Base-by-base conservation (phyloP, 164 flowering plant genomes). In the Annona cherimola region DNA sequence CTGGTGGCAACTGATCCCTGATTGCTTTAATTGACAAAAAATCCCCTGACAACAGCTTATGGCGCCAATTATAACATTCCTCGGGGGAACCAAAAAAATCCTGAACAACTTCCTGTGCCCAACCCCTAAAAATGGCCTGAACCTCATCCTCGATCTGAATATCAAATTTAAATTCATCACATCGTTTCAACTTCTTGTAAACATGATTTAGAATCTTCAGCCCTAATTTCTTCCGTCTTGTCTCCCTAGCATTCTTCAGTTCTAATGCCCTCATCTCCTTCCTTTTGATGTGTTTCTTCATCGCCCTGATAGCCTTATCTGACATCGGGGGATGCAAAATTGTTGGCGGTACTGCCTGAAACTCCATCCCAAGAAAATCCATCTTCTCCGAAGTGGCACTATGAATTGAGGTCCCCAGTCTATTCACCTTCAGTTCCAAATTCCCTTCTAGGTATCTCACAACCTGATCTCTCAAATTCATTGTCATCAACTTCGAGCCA, bases 331-430 rank as follows among this genome's bases (percentile, higher is more conserved):
- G 94, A 73, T 78, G 86, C 82, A 95, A 78, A 79, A 93, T 83
- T 5, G 94, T 91, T 46, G 98, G 99, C 0, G 81, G 74, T 41
- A 95, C 98, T 4, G 97, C 97, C 81, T 83, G 99, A 75, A 95
- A 76, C 74, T 89, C 98, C 95, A 93, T 89, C 9, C 96, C 98
- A 64, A 91, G 62, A 76, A 93, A 93, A 18, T 75, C 85, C 45
- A 95, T 90, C 80, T 87, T 91, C 80, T 95, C 98, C 1, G 89
- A 84, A 2, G 83, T 86, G 5, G 97, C 89, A 83, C 98, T 91
- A 69, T 90, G 99, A 45, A 95, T 84, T 7, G 81, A 84, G 4
- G 93, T 88, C 18, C 74, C 86, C 55, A 76, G 46, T 76, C 69
- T 88, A 84, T 89, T 91, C 0, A 93, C 90, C 66, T 83, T 85